These are phyloP conservation scores for Cymbopogon citratus DNA, from an alignment of 176 grass and related monocot species.

Conservation along the genomic window DNA sequence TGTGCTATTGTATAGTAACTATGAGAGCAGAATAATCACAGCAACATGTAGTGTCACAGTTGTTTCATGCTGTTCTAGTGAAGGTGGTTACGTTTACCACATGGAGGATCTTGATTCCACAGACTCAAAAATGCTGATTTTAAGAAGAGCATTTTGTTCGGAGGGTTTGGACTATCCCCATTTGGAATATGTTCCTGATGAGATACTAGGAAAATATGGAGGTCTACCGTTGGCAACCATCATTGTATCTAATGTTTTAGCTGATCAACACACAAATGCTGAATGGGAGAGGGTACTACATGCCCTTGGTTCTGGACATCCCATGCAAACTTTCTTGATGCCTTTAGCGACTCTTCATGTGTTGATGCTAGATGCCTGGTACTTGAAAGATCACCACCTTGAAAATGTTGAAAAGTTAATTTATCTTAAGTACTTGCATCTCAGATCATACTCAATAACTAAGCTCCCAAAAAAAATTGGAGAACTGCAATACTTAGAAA, in stretches of 20 bases:
- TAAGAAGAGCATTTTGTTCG: neutral
- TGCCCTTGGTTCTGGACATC: neutral
- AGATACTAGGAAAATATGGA: neutral
- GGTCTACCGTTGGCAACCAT: neutral
- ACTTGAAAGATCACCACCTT: neutral
- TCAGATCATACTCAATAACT: neutral
- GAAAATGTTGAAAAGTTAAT: neutral
- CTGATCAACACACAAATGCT: neutral
- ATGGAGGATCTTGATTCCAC: neutral
- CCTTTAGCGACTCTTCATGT: neutral
- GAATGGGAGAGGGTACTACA: neutral
- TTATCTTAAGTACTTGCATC: constrained; percentile 7
- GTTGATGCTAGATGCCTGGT: neutral
- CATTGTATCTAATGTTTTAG: neutral
- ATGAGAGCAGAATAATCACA: neutral
- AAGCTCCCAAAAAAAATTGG: neutral
- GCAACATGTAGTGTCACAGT: neutral
- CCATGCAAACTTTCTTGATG: neutral
- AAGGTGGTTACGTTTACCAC: neutral
- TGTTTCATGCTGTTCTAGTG: neutral
- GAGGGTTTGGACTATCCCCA: neutral
- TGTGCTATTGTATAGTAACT: neutral
- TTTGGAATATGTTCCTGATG: neutral
- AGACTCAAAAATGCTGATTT: neutral
- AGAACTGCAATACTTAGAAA: neutral